Base-by-base conservation (phyloP, 345 rosid genomes). In the Arabidopsis arenosa region DNA sequence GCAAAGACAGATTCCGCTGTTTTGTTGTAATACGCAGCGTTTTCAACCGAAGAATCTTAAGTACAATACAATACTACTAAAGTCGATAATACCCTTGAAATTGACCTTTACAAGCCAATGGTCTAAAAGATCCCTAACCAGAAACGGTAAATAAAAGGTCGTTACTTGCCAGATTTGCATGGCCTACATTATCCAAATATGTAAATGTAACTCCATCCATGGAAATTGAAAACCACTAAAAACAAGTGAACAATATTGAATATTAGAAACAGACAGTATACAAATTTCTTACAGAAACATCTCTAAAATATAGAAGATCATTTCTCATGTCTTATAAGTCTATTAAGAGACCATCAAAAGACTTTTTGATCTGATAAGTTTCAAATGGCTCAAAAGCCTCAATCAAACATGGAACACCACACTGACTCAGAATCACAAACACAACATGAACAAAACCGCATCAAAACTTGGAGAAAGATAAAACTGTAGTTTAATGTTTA, bases 1-100 rank as follows among this genome's bases (percentile, higher is more conserved):
- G 70, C 62, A 70, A 70, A 60, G 66, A 17, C 75, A 21, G 49
- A 82, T 75, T 75, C 79, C 53, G 13, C 15, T 36, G 30, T 44
- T 67, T 59, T 58, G 67, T 45, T 21, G 68, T 30, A 66, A 66
- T 35, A 65, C 75, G 78, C 77, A 61, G 76, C 81, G 80, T 53
- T 81, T 78, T 63, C 39, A 2, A 21, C 21, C 11, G 45, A 53
- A 53, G 70, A 69, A 33, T 75, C 73, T 66, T 1, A 58, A 41
- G 23, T 47, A 18, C 21, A 18, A 18, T 18, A 18, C 21, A 12
- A 67, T 59, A 0, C 26, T 33, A 52, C 26, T 33, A 52, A 76
- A 1, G 75, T 53, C 70, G 32, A 36, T 18, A 9, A 33, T 76
- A 52, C 70, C 80, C 80, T 53, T n/a, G 23, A 57, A 17, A 57